Conservation (phyloP, 345 rosid species). For the Populus ilicifolia region DNA sequence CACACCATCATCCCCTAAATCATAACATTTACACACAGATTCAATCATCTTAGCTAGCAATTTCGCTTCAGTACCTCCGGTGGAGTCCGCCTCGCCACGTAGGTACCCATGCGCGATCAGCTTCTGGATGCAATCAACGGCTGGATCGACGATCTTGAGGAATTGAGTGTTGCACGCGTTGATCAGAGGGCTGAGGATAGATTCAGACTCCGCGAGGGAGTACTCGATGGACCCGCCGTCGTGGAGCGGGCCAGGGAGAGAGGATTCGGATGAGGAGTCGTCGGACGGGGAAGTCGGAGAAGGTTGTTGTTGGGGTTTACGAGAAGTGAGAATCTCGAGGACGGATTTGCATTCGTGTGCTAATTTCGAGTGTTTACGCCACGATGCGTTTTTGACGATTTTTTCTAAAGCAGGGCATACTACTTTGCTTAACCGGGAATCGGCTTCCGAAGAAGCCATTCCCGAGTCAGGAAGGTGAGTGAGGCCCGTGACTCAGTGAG, state of each 20-base stretch:
- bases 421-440: constrained; percentile 80
- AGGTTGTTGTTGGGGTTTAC: constrained; percentile 28
- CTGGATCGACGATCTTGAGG: constrained; percentile 91
- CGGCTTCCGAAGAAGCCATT: constrained; percentile 99
- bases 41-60: constrained; percentile 66
- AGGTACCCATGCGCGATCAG: constrained; percentile 81
- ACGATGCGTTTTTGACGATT: constrained; percentile 87
- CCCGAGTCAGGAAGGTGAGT: constrained; percentile 47
- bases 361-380: constrained; percentile 97
- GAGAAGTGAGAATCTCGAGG: constrained; percentile 57
- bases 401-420: constrained; percentile 78
- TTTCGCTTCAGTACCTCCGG: constrained; percentile 63
- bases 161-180: constrained; percentile 63
- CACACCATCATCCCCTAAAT: constrained; percentile 71
- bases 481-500: constrained; percentile 24
- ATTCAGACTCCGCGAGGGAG: constrained; percentile 80
- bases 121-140: constrained; percentile 86
- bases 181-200: constrained; percentile 76
- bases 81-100: constrained; percentile 96
- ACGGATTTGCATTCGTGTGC: constrained; percentile 92
- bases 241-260: constrained; percentile 78
- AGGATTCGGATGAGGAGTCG: constrained; percentile 53
- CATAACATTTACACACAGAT: constrained; percentile 79
- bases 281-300: constrained; percentile 29
- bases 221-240: constrained; percentile 65